A percentile compares a stretch with the other conserved stretches of the same genome.
Conservation (phyloP, 257 asterid genomes). For the Nicotiana otophora region DNA sequence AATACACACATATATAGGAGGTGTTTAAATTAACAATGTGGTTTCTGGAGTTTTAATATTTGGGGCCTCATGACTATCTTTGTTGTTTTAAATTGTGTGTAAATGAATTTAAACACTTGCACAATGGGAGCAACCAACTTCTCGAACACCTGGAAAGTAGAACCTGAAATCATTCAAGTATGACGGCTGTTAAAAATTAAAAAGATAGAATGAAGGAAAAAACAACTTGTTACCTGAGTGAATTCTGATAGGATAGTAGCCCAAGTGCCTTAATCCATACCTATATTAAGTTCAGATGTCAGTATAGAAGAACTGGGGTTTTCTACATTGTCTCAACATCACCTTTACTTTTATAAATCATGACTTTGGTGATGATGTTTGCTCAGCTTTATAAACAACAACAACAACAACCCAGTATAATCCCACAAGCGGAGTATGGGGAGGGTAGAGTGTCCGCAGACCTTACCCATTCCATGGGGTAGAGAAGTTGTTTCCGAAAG, state of each 20-base stretch:
- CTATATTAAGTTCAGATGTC: not conserved
- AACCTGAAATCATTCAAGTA: not conserved
- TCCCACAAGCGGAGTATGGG: too few species aligned
- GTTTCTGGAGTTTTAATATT: not conserved
- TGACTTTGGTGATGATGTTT: not conserved
- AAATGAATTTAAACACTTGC: not conserved
- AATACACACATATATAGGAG: too few species aligned
- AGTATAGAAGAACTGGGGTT: not conserved
- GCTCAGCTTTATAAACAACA: not conserved
- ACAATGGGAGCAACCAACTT: not conserved
- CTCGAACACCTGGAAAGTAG: not conserved
- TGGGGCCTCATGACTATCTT: not conserved
- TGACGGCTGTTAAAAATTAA: not conserved
- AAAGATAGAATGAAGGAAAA: not conserved
- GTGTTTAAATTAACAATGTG: not conserved
- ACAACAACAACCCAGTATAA: too few species aligned
- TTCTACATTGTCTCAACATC: not conserved
- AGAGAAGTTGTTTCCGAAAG: too few species aligned
- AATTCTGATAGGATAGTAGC: not conserved
- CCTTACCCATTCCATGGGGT: too few species aligned
- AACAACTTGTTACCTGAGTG: not conserved
- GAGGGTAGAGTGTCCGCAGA: too few species aligned
- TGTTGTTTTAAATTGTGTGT: not conserved
- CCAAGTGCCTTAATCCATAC: not conserved
- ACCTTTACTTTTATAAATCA: not conserved